Base-by-base conservation (phyloP, 2,329 filamentous ascomycete species). In the Colletotrichum ledebouriae region DNA sequence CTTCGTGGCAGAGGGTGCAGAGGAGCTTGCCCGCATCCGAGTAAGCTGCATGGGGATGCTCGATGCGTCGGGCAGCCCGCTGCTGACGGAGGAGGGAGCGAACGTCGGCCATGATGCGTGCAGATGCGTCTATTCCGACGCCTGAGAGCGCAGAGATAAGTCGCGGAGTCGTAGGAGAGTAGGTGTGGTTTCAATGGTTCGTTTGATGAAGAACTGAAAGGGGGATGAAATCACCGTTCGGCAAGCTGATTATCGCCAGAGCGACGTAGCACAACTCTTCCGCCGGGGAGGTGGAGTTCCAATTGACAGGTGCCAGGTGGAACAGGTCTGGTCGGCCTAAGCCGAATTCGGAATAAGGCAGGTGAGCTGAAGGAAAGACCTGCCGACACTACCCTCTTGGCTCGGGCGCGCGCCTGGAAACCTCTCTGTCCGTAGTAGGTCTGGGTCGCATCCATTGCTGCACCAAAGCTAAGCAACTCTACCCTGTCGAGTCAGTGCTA, bases 11-110 rank as follows among this genome's bases (percentile, higher is more conserved):
- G 25, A 91, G 78, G 69, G 85, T 86, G 80, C 92, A 94, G 33
- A 89, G 80, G 0, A 94, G 86, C 74, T 88, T 90, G 69, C 91
- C 91, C 13, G 87, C 83, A 71, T 89, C 85, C 5, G 90, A 89
- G 80, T 94, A 93, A 61, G 85, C 82, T 47, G 90, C 90, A 73
- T 90, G 84, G 4, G 90, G 88, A 73, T 93, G 90, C 59, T 89
- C 86, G 74, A 94, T 89, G 71, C 91, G 88, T 65, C 93, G 89
- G 70, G 91, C 87, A 63, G 89, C 89, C 72, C 93, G 89, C 79
- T 95, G 92, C 75, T 90, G 91, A 73, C 92, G 92, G 66, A 97
- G 86, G 56, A 97, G 87, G 41, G 92, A 88, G 73, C 94, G 91
- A 29, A 93, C 90, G 78, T 97, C 93, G 72, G 92, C 85, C 92